Conservation (phyloP, 2,329 filamentous ascomycete genomes). For the Kalaharituber pfeilii region DNA sequence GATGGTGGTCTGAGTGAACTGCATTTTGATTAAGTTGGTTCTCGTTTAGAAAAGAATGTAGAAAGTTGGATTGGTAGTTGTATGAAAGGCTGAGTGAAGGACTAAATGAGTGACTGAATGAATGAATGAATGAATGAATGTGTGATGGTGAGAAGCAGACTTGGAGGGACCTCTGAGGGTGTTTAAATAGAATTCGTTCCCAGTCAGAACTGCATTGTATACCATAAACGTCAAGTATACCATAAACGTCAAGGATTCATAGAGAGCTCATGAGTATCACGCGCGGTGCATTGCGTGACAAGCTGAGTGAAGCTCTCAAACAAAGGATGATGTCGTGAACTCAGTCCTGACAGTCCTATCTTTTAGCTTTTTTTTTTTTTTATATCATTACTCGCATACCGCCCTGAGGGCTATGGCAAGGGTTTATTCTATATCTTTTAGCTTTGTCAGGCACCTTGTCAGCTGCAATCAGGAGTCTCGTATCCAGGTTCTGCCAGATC, state of each 20-base stretch:
- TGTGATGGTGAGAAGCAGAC: background rate
- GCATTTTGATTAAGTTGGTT: background rate
- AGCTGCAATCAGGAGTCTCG: too few species aligned
- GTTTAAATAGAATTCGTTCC: background rate
- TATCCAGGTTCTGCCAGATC: too few species aligned
- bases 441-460: too few species aligned
- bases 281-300: background rate
- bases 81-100: background rate
- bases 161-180: background rate
- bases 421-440: too few species aligned
- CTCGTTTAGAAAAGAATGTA: background rate
- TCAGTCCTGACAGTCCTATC: too few species aligned
- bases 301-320: background rate
- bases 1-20: constrained; percentile 1
- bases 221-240: too few species aligned
- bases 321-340: too few species aligned
- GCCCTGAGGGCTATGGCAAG: too few species aligned
- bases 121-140: background rate
- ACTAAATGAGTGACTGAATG: background rate
- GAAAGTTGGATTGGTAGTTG: background rate
- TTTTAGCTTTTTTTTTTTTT: too few species aligned
- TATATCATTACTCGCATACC: too few species aligned
- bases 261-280: background rate
- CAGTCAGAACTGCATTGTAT: too few species aligned
- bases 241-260: background rate